These are phyloP conservation scores for Ophiocordyceps camponoti-saundersi DNA, from an alignment of 2,329 filamentous ascomycete genomes.

Conservation along the genomic window DNA sequence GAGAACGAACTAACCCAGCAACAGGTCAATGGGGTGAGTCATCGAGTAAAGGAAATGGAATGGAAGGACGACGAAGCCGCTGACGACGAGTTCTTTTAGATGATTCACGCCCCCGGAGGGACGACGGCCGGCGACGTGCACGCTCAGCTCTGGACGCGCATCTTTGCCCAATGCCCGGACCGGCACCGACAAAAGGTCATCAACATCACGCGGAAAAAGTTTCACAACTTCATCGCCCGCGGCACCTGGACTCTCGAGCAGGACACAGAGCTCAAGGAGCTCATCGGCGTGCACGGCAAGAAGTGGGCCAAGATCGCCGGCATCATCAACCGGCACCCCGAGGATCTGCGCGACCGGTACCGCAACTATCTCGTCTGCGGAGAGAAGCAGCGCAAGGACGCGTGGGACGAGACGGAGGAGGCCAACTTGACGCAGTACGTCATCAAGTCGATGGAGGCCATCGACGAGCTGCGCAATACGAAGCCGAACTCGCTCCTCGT, in stretches of 20 bases:
- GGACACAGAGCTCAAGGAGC: constrained; percentile 16
- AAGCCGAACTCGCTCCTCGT: constrained; percentile 14
- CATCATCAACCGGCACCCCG: constrained; percentile 44
- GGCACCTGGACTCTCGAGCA: constrained; percentile 24
- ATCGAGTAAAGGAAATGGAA: too few species aligned
- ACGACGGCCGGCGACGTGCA: constrained; percentile 18
- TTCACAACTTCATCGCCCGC: constrained; percentile 45
- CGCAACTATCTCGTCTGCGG: constrained; percentile 48
- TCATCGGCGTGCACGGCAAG: constrained; percentile 19
- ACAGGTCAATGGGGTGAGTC: constrained; percentile 27
- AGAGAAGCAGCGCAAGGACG: constrained; percentile 29
- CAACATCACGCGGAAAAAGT: constrained; percentile 41
- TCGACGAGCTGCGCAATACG: constrained; percentile 20
- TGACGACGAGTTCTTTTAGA: constrained; percentile 5
- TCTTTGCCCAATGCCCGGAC: constrained; percentile 30
- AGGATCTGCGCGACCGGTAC: constrained; percentile 54
- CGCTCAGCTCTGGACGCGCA: constrained; percentile 29
- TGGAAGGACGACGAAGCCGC: not conserved
- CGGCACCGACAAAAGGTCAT: constrained; percentile 36
- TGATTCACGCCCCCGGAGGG: constrained; percentile 18
- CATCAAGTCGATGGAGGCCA: constrained; percentile 29
- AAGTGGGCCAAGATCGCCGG: constrained; percentile 47
- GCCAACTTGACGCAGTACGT: constrained; percentile 32
- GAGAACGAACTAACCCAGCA: constrained; percentile 23
- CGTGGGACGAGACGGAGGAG: constrained; percentile 48